phyloP scores from a whole-genome alignment of 441 rosid species.

The Adansonia gregorii region DNA sequence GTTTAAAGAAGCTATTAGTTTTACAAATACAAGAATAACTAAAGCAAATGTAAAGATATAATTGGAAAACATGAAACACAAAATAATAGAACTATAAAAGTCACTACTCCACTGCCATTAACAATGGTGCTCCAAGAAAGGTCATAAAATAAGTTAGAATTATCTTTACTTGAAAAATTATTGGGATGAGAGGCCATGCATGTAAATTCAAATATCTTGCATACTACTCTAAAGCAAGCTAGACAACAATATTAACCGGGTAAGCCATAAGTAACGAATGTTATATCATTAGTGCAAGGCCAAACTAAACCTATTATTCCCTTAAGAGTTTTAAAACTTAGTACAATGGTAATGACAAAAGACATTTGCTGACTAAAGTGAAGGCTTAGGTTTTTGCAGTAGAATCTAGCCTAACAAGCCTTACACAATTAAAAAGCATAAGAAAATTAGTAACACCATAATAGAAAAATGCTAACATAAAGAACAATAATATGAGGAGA shows the following conservation, averaged over 20 bases:
- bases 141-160: constrained; percentile 14
- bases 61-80: no score
- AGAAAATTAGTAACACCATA: constrained; percentile 79
- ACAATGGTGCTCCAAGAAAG: constrained; percentile 14
- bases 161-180: constrained; percentile 79
- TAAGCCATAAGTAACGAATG: constrained; percentile 95
- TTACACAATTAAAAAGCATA: constrained; percentile 60
- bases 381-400: constrained; percentile 36
- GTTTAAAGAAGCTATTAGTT: constrained; percentile 8
- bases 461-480: constrained; percentile 96
- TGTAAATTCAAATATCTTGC: constrained; percentile 74
- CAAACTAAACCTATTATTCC: constrained; percentile 98
- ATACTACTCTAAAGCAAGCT: constrained; percentile 90
- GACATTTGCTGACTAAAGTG: constrained; percentile 77
- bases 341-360: constrained; percentile 78
- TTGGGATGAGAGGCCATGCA: constrained; percentile 77
- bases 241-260: constrained; percentile 87
- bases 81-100: not conserved
- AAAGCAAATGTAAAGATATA: no score
- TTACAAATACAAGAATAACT: not conserved
- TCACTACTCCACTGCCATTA: not conserved
- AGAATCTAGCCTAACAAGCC: constrained; percentile 42
- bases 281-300: constrained; percentile 99
- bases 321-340: constrained; percentile 89
- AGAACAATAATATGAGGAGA: constrained; percentile 86